A percentile compares a stretch with the other conserved stretches of the same genome.
These are phyloP conservation scores for Smallanthus sonchifolius DNA, from an alignment of 129 eudicot genomes.

Conservation along the genomic window DNA sequence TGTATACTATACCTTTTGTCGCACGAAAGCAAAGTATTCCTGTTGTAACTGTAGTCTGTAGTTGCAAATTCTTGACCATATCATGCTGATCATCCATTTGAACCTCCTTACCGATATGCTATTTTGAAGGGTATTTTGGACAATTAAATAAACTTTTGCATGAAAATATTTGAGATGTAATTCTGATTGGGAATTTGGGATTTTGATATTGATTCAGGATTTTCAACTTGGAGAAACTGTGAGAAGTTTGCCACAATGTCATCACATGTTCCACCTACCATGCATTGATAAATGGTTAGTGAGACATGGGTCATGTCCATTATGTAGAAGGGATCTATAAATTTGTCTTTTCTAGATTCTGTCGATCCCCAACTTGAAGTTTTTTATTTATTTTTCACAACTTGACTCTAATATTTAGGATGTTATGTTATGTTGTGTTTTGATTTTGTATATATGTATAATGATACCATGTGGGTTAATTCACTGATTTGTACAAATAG, in stretches of 20 bases:
- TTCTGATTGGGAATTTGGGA: background rate
- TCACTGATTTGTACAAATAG: constrained; percentile 9
- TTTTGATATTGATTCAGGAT: constrained; percentile 49
- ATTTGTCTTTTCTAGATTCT: background rate
- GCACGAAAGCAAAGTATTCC: background rate
- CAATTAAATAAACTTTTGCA: background rate
- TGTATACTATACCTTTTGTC: background rate
- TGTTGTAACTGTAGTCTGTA: background rate
- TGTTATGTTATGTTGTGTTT: constrained; percentile 4
- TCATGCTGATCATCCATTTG: background rate
- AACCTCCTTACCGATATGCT: background rate
- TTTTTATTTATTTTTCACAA: constrained; percentile 5
- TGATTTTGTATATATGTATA: constrained; percentile 1
- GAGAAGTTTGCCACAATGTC: constrained; percentile 89
- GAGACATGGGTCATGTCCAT: constrained; percentile 94
- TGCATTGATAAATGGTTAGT: constrained; percentile 95
- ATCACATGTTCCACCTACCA: constrained; percentile 96
- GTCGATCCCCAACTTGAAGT: constrained; percentile 24
- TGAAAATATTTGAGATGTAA: background rate
- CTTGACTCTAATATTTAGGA: constrained; percentile 7
- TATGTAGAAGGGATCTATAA: constrained; percentile 90
- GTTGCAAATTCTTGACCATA: background rate
- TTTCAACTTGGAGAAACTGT: constrained; percentile 76
- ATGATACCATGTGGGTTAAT: constrained; percentile 5
- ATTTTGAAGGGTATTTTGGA: background rate